These are phyloP conservation scores for Calonectria montana DNA, from an alignment of 2,329 filamentous ascomycete genomes.

Conservation along the genomic window DNA sequence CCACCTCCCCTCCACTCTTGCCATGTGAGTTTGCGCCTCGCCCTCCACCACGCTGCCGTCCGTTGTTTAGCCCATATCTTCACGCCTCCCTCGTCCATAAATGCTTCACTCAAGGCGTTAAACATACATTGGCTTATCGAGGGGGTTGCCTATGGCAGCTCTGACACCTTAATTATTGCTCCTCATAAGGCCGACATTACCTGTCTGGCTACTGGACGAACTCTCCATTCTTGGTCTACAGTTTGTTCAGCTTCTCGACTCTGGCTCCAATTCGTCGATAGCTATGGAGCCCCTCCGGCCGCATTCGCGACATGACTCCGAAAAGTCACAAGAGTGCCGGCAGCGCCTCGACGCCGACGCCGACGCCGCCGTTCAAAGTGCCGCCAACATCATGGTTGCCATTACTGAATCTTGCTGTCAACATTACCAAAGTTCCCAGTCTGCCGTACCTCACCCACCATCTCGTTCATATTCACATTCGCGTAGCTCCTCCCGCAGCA, in stretches of 20 bases:
- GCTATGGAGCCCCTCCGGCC: slow-evolving; percentile 36
- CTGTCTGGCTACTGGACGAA: background rate
- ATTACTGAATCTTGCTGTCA: slow-evolving; percentile 42
- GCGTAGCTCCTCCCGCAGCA: slow-evolving; percentile 35
- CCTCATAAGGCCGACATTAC: background rate
- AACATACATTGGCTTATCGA: slow-evolving; percentile 1
- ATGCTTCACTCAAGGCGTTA: slow-evolving; percentile 22
- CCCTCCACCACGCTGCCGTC: slow-evolving; percentile 1
- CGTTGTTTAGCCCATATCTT: background rate
- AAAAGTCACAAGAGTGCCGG: slow-evolving; percentile 37
- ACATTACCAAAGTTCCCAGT: slow-evolving; percentile 34
- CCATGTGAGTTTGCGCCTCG: slow-evolving; percentile 10
- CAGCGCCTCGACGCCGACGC: slow-evolving; percentile 27
- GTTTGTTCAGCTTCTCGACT: slow-evolving; percentile 22
- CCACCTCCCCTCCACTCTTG: background rate
- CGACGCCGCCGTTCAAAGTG: slow-evolving; percentile 34
- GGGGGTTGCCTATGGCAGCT: slow-evolving; percentile 10
- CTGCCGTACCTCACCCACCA: slow-evolving; percentile 31
- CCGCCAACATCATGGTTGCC: slow-evolving; percentile 40
- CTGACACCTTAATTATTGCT: background rate
- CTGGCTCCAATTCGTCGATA: slow-evolving; percentile 19
- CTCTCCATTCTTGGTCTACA: background rate
- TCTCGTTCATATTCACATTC: slow-evolving; percentile 37
- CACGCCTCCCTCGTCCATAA: slow-evolving; percentile 5
- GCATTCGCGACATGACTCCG: slow-evolving; percentile 32